Conservation (phyloP, 169 alveolate genomes). For the Cyclospora cayetanensis region DNA sequence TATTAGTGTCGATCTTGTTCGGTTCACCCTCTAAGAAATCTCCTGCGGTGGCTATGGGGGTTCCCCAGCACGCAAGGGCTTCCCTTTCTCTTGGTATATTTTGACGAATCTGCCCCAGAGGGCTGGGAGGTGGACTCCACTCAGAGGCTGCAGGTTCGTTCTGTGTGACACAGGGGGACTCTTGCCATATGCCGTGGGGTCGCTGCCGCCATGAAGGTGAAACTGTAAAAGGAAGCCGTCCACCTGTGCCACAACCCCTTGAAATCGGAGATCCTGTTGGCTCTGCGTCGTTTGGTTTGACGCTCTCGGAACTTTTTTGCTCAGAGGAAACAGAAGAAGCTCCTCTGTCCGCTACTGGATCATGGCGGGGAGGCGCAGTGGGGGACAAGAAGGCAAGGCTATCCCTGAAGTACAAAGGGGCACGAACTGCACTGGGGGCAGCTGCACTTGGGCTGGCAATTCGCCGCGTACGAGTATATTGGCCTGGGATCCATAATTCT, state of each 20-base stretch:
- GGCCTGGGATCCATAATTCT: not conserved
- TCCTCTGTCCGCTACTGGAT: not conserved
- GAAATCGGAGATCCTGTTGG: not conserved
- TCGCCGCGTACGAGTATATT: not conserved
- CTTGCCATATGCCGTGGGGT: constrained; percentile 52
- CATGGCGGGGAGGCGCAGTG: constrained; percentile 54
- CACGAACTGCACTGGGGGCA: not conserved
- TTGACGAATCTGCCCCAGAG: constrained; percentile 22
- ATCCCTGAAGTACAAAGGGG: not conserved
- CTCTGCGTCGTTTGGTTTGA: not conserved
- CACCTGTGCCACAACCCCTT: not conserved
- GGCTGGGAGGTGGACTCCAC: constrained; percentile 55
- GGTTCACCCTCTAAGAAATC: constrained; percentile 1
- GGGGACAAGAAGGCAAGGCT: constrained; percentile 58
- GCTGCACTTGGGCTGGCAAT: not conserved
- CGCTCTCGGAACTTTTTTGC: constrained; percentile 9
- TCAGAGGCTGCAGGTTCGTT: constrained; percentile 50
- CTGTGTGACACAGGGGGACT: constrained; percentile 30
- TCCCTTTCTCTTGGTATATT: not conserved
- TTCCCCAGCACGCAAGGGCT: constrained; percentile 13
- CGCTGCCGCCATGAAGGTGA: constrained; percentile 59
- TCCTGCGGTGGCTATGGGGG: constrained; percentile 19
- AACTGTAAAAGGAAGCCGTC: constrained; percentile 59
- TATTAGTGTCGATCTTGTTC: not conserved
- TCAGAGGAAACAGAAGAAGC: constrained; percentile 2